These are phyloP conservation scores for Metschnikowia gruessii DNA, from an alignment of 805 yeast species.

Conservation along the genomic window DNA sequence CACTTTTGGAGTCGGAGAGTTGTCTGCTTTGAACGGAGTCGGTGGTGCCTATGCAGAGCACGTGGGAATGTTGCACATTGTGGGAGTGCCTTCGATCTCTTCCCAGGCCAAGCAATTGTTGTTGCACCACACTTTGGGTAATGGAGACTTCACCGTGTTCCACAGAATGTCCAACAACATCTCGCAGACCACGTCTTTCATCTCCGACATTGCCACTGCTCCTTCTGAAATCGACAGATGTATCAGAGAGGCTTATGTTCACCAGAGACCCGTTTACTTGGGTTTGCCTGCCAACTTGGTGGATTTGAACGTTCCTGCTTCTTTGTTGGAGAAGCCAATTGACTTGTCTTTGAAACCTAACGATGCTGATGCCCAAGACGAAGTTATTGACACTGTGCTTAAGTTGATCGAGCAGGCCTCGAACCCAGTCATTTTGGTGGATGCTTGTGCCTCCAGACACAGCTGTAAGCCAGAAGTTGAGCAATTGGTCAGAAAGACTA, in stretches of 20 bases:
- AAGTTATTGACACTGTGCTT: slow-evolving; percentile 52
- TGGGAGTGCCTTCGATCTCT: slow-evolving; percentile 78
- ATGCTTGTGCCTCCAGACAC: slow-evolving; percentile 86
- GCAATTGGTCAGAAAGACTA: slow-evolving; percentile 60
- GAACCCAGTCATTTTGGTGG: slow-evolving; percentile 75
- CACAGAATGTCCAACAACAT: slow-evolving; percentile 74
- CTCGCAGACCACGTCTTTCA: slow-evolving; percentile 60
- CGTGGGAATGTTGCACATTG: slow-evolving; percentile 80
- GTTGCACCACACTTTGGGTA: slow-evolving; percentile 81
- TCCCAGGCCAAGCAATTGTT: slow-evolving; percentile 70
- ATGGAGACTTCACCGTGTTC: slow-evolving; percentile 78
- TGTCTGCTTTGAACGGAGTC: slow-evolving; percentile 78
- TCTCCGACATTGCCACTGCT: slow-evolving; percentile 63
- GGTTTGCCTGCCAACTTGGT: slow-evolving; percentile 82
- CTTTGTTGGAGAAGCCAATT: slow-evolving; percentile 59
- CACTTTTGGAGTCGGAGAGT: slow-evolving; percentile 90
- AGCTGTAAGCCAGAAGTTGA: slow-evolving; percentile 61
- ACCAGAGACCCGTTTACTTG: slow-evolving; percentile 79
- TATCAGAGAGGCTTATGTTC: slow-evolving; percentile 64
- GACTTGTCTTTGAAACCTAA: slow-evolving; percentile 57
- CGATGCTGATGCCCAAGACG: slow-evolving; percentile 59
- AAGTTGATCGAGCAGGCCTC: slow-evolving; percentile 53
- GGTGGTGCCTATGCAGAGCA: slow-evolving; percentile 91
- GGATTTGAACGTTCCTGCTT: slow-evolving; percentile 58
- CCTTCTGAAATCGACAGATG: slow-evolving; percentile 71